Base-by-base conservation (phyloP, 306 rosid species). In the Lathyrus sativus region DNA sequence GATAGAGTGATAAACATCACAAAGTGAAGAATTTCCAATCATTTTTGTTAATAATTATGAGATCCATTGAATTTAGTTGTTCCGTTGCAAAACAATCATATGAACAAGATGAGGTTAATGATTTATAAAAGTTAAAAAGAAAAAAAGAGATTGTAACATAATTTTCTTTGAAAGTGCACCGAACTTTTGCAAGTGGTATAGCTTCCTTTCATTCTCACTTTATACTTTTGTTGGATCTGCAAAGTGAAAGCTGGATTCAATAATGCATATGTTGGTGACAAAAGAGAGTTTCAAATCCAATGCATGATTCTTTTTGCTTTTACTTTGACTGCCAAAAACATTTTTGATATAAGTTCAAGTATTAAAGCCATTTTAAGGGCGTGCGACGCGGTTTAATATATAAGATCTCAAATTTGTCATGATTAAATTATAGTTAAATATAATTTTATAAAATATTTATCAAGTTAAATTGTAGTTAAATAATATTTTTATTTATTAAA, bases 131-230 rank as follows among this genome's bases (percentile, higher is more conserved):
- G 51, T 39, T 26, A 13, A 24, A 10, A 10, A 35, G 6, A 19
- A 59, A 66, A 14, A 19, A 42, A 29, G 35, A 28, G 28, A 38
- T 72, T 68, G 78, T 71, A 75, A 74, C 55, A 77, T 79, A 74
- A 79, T 77, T 83, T 77, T 73, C 62, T 70, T 74, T 62, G 68
- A 79, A 88, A 88, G 86, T 74, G 79, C 50, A 67, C 60, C 74
- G 24, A 73, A 74, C 80, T 78, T 56, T 74, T 24, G 77, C 67
- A 68, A 48, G 73, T 26, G 66, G 53, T 53, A 28, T 50, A 28
- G 37, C 6, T 60, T 60, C 46, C 28, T 60, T 60, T 11, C 7
- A 37, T 42, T 65, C 74, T 66, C 48, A 49, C 83, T 74, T 84
- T 75, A 70, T 56, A 53, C 33, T 53, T 55, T 26, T 28, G n/a